Percentiles rank a stretch among this genome's conserved stretches.
These are phyloP conservation scores for Fusarium lateritium DNA, from an alignment of 2,329 filamentous ascomycete genomes.

Conservation along the genomic window DNA sequence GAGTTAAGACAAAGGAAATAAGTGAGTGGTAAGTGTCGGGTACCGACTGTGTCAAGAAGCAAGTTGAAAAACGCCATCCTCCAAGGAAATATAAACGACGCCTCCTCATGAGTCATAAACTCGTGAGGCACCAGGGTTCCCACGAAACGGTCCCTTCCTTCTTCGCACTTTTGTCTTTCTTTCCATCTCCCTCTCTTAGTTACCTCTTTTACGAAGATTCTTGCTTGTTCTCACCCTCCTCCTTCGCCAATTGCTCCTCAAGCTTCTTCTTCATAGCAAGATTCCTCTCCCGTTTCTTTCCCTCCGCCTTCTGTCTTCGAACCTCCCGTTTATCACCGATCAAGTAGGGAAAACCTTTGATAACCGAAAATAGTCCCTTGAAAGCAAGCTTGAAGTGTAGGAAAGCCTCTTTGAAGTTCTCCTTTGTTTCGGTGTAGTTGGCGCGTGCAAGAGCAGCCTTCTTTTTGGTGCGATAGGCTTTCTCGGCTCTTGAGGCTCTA, in stretches of 20 bases:
- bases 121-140: neutral
- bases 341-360: neutral
- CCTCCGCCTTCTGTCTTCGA: neutral
- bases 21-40: neutral
- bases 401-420: constrained; percentile 6
- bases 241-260: constrained; percentile 13
- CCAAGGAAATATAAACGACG: neutral
- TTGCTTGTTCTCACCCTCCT: neutral
- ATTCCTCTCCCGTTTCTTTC: constrained; percentile 3
- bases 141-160: neutral
- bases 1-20: neutral
- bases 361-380: neutral
- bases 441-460: constrained; percentile 10
- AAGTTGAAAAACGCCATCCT: neutral
- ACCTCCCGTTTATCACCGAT: constrained; percentile 1
- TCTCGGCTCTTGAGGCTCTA: constrained; percentile 23
- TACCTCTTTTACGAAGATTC: too few relatives aligned
- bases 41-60: neutral
- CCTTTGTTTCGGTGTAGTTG: constrained; percentile 22
- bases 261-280: constrained; percentile 5
- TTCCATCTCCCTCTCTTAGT: neutral
- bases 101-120: neutral
- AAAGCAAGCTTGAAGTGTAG: constrained; percentile 13
- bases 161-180: neutral
- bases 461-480: constrained; percentile 23